Percentiles rank a stretch among this genome's conserved stretches.
Conservation (phyloP, 208 protist species). For the Acanthamoeba healyi region DNA sequence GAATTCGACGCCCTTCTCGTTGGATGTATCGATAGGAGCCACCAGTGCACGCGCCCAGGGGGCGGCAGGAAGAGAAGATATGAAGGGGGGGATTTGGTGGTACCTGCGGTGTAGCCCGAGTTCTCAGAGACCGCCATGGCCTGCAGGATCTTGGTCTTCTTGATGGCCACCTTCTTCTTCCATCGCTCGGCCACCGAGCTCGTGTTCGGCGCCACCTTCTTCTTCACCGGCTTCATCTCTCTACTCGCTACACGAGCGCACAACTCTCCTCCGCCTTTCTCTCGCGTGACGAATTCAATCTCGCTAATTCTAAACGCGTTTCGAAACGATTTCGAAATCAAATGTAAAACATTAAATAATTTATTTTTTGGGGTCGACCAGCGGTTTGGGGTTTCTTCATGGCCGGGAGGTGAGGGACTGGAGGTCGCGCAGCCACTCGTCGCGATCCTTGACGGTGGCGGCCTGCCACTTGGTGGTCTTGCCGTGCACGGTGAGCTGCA, state of each 20-base stretch:
- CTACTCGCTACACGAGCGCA: no score
- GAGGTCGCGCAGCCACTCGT: slow-evolving; percentile 19
- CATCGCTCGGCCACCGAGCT: slow-evolving; percentile 16
- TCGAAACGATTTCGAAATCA: no score
- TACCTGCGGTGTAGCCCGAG: slow-evolving; percentile 9
- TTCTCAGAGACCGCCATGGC: not conserved
- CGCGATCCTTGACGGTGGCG: not conserved
- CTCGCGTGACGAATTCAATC: no score
- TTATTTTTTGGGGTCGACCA: not conserved
- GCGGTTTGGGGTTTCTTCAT: no score
- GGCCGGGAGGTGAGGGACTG: not conserved
- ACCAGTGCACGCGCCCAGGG: no score
- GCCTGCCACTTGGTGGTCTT: slow-evolving; percentile 53
- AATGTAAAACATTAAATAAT: no score
- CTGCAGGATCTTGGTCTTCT: slow-evolving; percentile 40
- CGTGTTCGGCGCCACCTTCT: slow-evolving; percentile 54
- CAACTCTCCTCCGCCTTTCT: no score
- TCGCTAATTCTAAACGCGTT: no score
- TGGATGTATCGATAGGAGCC: no score
- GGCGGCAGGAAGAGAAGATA: not conserved
- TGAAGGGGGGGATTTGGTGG: not conserved
- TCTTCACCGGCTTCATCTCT: slow-evolving; percentile 49
- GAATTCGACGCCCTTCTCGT: no score
- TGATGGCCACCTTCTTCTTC: slow-evolving; percentile 30
- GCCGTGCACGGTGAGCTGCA: slow-evolving; percentile 5